Conservation (phyloP, 768 basidiomycete species). For the Lentinula guzmanii region DNA sequence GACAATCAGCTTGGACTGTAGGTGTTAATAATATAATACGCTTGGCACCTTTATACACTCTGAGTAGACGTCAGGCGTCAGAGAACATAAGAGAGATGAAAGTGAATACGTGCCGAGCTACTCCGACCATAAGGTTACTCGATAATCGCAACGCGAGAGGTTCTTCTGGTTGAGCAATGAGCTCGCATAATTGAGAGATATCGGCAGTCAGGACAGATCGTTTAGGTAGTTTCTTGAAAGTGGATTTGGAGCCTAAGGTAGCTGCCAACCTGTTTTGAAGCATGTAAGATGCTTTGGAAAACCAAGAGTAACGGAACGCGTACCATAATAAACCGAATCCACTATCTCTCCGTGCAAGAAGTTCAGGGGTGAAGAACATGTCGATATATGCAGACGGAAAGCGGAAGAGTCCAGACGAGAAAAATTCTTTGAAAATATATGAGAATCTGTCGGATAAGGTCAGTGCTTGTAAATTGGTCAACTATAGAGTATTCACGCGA, state of each 20-base stretch:
- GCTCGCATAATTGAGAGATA: constrained; percentile 71
- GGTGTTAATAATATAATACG: neutral
- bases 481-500: neutral
- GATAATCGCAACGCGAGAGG: constrained; percentile 84
- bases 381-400: neutral
- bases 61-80: constrained; percentile 9
- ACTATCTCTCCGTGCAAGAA: constrained; percentile 76
- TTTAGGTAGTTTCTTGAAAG: constrained; percentile 77
- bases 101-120: constrained; percentile 53
- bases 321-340: constrained; percentile 89
- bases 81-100: neutral
- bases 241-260: constrained; percentile 83
- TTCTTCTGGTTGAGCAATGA: constrained; percentile 79
- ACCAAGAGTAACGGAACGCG: neutral
- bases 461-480: neutral
- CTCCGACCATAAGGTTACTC: constrained; percentile 86
- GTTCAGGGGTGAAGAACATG: constrained; percentile 87
- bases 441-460: neutral
- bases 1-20: neutral
- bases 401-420: neutral
- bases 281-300: neutral
- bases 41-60: constrained; percentile 42
- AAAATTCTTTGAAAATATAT: no score
- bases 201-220: constrained; percentile 82
- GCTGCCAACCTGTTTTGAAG: constrained; percentile 70